These are phyloP conservation scores for Myxozyma monticola DNA, from an alignment of 805 yeast species.

Conservation along the genomic window DNA sequence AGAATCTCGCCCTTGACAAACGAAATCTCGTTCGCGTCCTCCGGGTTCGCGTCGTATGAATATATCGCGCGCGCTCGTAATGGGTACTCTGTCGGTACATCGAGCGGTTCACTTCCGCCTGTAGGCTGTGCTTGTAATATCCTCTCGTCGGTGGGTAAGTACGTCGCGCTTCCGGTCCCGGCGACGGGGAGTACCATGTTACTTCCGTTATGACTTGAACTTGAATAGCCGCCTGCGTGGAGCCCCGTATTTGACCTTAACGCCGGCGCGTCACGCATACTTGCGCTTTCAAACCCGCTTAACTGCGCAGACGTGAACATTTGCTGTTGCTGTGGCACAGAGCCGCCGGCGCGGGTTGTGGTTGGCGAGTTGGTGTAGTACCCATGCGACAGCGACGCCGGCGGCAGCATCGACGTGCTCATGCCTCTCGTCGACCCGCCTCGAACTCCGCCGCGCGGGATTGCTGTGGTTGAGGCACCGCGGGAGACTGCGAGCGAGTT, in stretches of 20 bases:
- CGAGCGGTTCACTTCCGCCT: constrained; percentile 30
- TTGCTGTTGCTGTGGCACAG: constrained; percentile 18
- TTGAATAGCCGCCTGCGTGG: not conserved
- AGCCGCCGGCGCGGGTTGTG: not conserved
- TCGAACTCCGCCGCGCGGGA: not conserved
- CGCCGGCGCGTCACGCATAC: constrained; percentile 28
- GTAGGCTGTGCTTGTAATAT: constrained; percentile 12
- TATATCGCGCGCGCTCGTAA: constrained; percentile 85
- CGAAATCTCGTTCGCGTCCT: constrained; percentile 88
- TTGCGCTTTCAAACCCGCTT: constrained; percentile 43
- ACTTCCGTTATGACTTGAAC: not conserved
- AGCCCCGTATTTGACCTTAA: not conserved
- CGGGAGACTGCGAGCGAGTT: not conserved
- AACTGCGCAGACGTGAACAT: constrained; percentile 43
- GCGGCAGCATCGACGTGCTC: not conserved
- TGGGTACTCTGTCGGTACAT: constrained; percentile 56
- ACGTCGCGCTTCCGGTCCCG: not conserved
- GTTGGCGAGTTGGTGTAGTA: no score
- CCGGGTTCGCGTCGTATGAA: constrained; percentile 84
- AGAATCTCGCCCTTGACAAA: constrained; percentile 89
- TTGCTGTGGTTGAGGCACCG: not conserved
- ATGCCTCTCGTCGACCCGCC: not conserved
- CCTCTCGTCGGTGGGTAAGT: not conserved
- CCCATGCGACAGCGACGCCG: no score
- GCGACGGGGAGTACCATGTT: no score